Conservation (phyloP, 495 filamentous ascomycete genomes). For the Neurospora tetrasperma region DNA sequence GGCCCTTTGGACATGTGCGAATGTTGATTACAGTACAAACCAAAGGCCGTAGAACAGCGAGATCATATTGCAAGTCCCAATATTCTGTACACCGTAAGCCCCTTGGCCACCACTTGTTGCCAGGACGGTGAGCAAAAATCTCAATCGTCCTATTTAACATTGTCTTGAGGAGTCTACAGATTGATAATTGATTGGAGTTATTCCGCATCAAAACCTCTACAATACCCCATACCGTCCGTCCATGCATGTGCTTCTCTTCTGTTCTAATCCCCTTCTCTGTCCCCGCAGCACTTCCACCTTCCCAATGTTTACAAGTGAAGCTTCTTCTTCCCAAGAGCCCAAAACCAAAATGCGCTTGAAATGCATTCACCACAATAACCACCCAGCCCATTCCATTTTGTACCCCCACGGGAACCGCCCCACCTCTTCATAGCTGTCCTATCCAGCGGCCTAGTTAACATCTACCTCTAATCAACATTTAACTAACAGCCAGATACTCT, state of each 20-base stretch:
- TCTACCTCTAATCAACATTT: neutral
- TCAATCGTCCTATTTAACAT: too few species aligned
- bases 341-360: neutral
- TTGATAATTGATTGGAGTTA: neutral
- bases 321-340: neutral
- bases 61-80: neutral
- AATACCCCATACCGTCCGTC: neutral
- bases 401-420: too few species aligned
- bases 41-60: neutral
- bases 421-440: too few species aligned
- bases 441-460: too few species aligned
- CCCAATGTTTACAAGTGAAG: neutral
- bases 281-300: neutral
- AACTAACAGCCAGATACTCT: constrained; percentile 17
- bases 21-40: neutral
- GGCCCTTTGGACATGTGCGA: neutral
- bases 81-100: neutral
- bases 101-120: too few species aligned
- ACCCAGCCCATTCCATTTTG: neutral
- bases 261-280: neutral
- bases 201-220: neutral
- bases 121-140: too few species aligned
- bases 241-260: neutral
- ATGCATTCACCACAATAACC: neutral
- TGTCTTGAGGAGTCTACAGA: too few species aligned